phyloP scores from a whole-genome alignment of 352 stramenopile species.

The Phytophthora colocasiae region DNA sequence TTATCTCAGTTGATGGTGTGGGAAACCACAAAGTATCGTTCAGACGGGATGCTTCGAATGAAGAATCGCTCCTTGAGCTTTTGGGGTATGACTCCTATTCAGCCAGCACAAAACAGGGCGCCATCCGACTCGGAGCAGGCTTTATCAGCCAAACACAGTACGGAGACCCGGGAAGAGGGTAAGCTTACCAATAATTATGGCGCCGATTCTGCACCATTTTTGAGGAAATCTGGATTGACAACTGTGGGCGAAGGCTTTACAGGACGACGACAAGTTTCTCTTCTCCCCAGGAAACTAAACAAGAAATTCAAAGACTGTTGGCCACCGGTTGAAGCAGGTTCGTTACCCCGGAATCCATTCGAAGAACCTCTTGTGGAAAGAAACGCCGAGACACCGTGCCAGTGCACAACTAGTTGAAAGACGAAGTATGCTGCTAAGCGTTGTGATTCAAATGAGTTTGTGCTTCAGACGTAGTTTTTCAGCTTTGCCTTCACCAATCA shows the following conservation, averaged over 20 bases:
- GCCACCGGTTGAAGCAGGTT: conserved; percentile 28
- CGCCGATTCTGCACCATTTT: conserved; percentile 30
- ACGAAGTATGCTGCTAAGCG: too few relatives aligned
- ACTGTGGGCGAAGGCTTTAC: conserved; percentile 1
- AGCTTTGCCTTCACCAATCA: too few relatives aligned
- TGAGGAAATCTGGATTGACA: conserved; percentile 21
- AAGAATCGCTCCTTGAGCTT: conserved; percentile 33
- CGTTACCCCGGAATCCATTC: conserved; percentile 46
- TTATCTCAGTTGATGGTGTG: conserved; percentile 48
- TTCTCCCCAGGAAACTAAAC: conserved; percentile 55
- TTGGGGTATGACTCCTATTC: conserved; percentile 31
- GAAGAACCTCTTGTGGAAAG: conserved; percentile 27
- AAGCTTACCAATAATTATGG: conserved; percentile 20
- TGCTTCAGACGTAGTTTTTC: too few relatives aligned
- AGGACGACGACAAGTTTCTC: conserved; percentile 33
- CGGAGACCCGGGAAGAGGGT: conserved; percentile 6
- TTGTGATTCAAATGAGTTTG: too few relatives aligned
- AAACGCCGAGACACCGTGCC: conserved; percentile 29
- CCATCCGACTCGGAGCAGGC: conserved; percentile 29
- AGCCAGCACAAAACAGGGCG: conserved; percentile 25
- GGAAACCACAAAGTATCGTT: conserved; percentile 20
- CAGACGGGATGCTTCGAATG: conserved; percentile 1
- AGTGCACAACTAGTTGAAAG: conserved; percentile 62
- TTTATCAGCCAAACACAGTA: conserved; percentile 3
- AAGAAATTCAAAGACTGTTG: conserved; percentile 60